Evolutionary conservation across 352 stramenopile species (phyloP).

Genomic region (Phytophthora colocasiae): DNA sequence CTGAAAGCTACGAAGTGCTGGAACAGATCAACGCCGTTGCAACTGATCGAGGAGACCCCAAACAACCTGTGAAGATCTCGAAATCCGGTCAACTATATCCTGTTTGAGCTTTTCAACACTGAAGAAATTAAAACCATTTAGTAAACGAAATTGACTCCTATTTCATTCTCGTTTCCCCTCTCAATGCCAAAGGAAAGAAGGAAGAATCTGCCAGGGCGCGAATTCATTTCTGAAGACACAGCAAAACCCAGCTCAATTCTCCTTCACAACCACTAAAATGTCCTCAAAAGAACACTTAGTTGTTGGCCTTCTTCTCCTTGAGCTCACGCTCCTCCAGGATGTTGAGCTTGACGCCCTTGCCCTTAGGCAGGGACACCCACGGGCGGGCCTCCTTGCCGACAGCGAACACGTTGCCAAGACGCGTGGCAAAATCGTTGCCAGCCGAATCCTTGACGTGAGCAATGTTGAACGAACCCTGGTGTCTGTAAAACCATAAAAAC

Average conservation of each 20-base stretch:
- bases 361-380: conserved; percentile 96
- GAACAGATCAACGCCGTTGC: conserved; percentile 59
- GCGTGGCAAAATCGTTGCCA: conserved; percentile 97
- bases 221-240: conserved; percentile 20
- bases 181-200: conserved; percentile 26
- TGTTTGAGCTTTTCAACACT: conserved; percentile 3
- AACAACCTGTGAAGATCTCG: conserved; percentile 52
- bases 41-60: conserved; percentile 56
- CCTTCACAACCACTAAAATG: conserved; percentile 19
- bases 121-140: neutral
- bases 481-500: conserved; percentile 60
- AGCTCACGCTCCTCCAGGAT: conserved; percentile 96
- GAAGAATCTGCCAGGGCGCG: conserved; percentile 13
- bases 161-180: conserved; percentile 46
- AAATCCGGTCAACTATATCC: conserved; percentile 57
- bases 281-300: conserved; percentile 45
- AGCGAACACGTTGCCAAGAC: conserved; percentile 97
- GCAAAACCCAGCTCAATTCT: conserved; percentile 17
- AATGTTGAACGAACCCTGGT: conserved; percentile 99
- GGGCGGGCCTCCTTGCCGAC: conserved; percentile 95
- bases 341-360: conserved; percentile 99
- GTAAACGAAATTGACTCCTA: conserved; percentile 38
- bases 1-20: conserved; percentile 55
- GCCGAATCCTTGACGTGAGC: conserved; percentile 98
- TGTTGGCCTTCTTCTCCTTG: conserved; percentile 79